Evolutionary conservation across 2,329 filamentous ascomycete genomes (phyloP).

Genomic region (Pseudopyrenochaeta lycopersici): DNA sequence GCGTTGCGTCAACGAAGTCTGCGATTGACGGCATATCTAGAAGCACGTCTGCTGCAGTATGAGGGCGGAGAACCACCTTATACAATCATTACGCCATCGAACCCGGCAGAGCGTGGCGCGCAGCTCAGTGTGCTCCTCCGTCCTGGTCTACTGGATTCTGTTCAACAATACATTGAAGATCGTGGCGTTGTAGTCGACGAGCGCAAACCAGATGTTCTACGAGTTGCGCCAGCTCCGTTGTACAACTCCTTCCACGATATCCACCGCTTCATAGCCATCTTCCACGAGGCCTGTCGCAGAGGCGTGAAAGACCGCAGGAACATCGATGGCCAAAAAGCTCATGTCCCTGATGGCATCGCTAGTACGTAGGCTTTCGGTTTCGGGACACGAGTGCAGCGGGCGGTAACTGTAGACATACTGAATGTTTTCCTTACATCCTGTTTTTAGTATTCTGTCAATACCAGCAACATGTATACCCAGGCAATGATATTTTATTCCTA

Average conservation of each 20-base stretch:
- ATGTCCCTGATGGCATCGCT: constrained; percentile 18
- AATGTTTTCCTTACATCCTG: too few relatives aligned
- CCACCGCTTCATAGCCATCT: constrained; percentile 54
- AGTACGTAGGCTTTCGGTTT: constrained; percentile 8
- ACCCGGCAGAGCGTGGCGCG: constrained; percentile 74
- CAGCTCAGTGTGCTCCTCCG: constrained; percentile 79
- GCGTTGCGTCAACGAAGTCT: constrained; percentile 76
- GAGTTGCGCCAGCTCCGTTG: constrained; percentile 82
- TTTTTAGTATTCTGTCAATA: constrained; percentile 11
- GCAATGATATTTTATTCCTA: neutral
- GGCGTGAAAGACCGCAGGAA: constrained; percentile 31
- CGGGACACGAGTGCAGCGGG: neutral
- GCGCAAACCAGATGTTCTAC: constrained; percentile 83
- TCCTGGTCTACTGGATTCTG: constrained; percentile 73
- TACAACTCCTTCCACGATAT: constrained; percentile 85
- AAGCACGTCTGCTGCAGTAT: constrained; percentile 54
- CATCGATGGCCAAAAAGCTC: neutral
- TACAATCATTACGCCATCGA: constrained; percentile 72
- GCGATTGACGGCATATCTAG: constrained; percentile 78
- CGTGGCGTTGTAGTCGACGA: constrained; percentile 82
- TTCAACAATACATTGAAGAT: constrained; percentile 70
- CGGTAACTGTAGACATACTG: neutral
- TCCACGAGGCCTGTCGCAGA: constrained; percentile 58
- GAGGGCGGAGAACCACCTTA: constrained; percentile 47
- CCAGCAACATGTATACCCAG: constrained; percentile 20